A percentile compares a stretch with the other conserved stretches of the same genome.
Conservation (phyloP, 176 grass and related monocot genomes). For the Avena eriantha region DNA sequence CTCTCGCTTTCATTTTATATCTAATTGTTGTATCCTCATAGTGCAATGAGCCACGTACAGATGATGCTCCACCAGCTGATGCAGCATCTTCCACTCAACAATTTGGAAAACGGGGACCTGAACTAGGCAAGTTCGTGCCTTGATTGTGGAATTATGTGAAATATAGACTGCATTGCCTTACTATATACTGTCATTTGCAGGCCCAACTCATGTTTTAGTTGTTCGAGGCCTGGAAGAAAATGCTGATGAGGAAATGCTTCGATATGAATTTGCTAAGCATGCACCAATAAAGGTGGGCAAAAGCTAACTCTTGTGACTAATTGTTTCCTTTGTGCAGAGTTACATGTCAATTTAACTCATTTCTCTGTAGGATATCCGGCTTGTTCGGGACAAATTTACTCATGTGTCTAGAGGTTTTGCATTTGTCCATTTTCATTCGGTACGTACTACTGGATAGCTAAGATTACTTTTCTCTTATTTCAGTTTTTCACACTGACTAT, state of each 20-base stretch:
- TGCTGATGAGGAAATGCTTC: constrained; percentile 98
- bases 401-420: constrained; percentile 99
- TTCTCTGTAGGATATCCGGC: constrained; percentile 85
- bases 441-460: constrained; percentile 46
- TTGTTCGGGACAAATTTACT: constrained; percentile 98
- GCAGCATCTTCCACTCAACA: constrained; percentile 52
- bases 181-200: constrained; percentile 55
- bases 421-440: constrained; percentile 97
- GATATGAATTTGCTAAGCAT: constrained; percentile 97
- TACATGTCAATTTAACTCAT: constrained; percentile 7
- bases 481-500: constrained; percentile 33
- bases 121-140: constrained; percentile 68
- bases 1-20: constrained; percentile 23
- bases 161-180: constrained; percentile 27
- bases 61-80: constrained; percentile 90
- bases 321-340: constrained; percentile 12
- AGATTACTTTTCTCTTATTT: constrained; percentile 21
- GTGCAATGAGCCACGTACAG: constrained; percentile 92
- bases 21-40: constrained; percentile 51
- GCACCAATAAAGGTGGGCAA: constrained; percentile 84
- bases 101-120: constrained; percentile 77
- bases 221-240: constrained; percentile 97
- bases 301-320: constrained; percentile 32
- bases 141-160: constrained; percentile 33
- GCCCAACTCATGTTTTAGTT: constrained; percentile 99